These are phyloP conservation scores for Chlamydomonas urium DNA, from an alignment of 139 green algal genomes.

Conservation along the genomic window DNA sequence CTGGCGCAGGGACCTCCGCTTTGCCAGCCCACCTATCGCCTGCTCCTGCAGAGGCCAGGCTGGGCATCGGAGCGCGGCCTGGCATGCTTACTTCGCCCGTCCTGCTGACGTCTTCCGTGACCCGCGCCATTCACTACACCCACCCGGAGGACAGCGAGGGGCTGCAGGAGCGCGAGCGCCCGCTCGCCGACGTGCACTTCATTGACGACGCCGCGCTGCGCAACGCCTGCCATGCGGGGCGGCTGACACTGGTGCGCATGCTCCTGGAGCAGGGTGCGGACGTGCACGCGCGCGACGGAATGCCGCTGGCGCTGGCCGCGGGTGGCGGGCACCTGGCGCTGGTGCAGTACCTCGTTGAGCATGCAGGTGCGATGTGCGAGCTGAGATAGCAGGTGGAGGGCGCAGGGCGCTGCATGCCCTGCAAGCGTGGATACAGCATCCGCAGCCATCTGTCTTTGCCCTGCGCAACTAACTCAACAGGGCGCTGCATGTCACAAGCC, in stretches of 20 bases:
- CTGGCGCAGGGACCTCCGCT: not conserved
- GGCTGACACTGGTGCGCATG: not conserved
- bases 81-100: not conserved
- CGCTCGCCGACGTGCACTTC: constrained; percentile 2
- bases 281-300: not conserved
- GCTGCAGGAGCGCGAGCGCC: not conserved
- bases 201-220: constrained; percentile 2
- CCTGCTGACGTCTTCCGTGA: not conserved
- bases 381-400: not conserved
- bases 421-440: too few relatives aligned
- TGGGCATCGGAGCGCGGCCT: too few relatives aligned
- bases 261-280: not conserved
- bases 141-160: not conserved
- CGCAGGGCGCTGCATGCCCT: too few relatives aligned
- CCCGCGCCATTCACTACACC: not conserved
- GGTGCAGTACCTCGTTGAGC: not conserved
- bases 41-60: not conserved
- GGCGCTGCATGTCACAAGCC: too few relatives aligned
- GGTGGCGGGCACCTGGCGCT: not conserved
- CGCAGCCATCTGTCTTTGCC: too few relatives aligned
- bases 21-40: not conserved
- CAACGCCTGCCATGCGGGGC: not conserved
- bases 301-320: constrained; percentile 1
- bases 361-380: not conserved
- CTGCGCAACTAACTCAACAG: too few relatives aligned